Conservation (phyloP, 1,284 basidiomycete species). For the Anthracocystis panici-leucophaei region DNA sequence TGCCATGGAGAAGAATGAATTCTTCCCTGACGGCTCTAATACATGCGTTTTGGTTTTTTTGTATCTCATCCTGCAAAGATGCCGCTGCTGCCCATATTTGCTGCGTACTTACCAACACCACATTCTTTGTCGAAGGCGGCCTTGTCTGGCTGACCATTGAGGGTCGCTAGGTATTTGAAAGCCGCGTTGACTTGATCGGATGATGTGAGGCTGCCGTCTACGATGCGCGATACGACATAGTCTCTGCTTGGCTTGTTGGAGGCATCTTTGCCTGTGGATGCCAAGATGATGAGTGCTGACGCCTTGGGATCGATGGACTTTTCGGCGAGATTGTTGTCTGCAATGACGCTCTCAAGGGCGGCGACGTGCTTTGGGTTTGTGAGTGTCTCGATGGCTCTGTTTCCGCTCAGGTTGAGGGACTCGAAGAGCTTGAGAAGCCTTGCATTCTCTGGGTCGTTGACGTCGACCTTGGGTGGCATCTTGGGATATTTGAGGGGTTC, state of each 20-base stretch:
- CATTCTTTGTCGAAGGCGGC: slow-evolving; percentile 82
- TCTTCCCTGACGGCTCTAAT: slow-evolving; percentile 57
- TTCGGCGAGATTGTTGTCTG: slow-evolving; percentile 64
- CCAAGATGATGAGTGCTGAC: slow-evolving; percentile 78
- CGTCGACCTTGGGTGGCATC: slow-evolving; percentile 74
- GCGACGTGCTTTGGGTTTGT: slow-evolving; percentile 63
- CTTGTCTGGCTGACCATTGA: slow-evolving; percentile 76
- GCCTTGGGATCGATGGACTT: slow-evolving; percentile 81
- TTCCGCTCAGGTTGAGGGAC: slow-evolving; percentile 81
- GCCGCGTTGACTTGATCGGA: slow-evolving; percentile 83
- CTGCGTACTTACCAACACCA: slow-evolving; percentile 81
- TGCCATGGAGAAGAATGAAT: slow-evolving; percentile 49
- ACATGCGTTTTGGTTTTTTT: slow-evolving; percentile 62
- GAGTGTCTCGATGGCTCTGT: slow-evolving; percentile 80
- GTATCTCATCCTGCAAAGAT: slow-evolving; percentile 49
- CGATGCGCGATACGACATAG: slow-evolving; percentile 79
- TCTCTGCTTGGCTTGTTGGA: slow-evolving; percentile 75
- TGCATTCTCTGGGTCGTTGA: slow-evolving; percentile 71
- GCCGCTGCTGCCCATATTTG: slow-evolving; percentile 6
- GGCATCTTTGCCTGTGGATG: slow-evolving; percentile 76
- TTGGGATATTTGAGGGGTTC: neutral
- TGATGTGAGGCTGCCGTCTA: slow-evolving; percentile 80
- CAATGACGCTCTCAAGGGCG: slow-evolving; percentile 80
- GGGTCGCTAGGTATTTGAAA: slow-evolving; percentile 79
- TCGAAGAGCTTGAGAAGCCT: slow-evolving; percentile 79